Conservation (phyloP, 768 basidiomycete species). For the Kwoniella sp. region DNA sequence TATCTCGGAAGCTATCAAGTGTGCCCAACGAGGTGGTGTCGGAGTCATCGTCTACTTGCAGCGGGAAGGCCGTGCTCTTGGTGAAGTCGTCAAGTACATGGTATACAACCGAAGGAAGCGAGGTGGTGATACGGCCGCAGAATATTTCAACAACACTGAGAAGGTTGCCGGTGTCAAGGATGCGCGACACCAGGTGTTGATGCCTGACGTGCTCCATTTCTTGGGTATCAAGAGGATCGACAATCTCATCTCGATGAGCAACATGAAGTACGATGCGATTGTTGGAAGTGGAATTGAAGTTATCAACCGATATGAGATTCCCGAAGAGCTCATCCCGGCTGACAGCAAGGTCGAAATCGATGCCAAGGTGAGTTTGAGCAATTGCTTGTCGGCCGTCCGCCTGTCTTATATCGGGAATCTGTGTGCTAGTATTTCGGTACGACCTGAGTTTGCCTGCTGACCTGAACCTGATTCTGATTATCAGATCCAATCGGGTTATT, state of each 20-base stretch:
- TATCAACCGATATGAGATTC: slow-evolving; percentile 74
- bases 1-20: slow-evolving; percentile 87
- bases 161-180: slow-evolving; percentile 80
- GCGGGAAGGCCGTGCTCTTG: slow-evolving; percentile 66
- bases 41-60: slow-evolving; percentile 93
- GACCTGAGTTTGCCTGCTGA: too few relatives aligned
- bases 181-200: slow-evolving; percentile 59
- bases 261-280: slow-evolving; percentile 91
- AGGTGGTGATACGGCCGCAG: slow-evolving; percentile 85
- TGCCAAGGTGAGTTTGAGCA: slow-evolving; percentile 70
- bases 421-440: too few relatives aligned
- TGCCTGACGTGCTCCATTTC: slow-evolving; percentile 97
- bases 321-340: slow-evolving; percentile 82
- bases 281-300: slow-evolving; percentile 85
- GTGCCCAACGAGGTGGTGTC: slow-evolving; percentile 80
- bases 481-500: slow-evolving; percentile 77
- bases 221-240: slow-evolving; percentile 86
- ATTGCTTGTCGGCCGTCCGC: too few relatives aligned
- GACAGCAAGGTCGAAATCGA: slow-evolving; percentile 86
- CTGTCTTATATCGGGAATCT: too few relatives aligned
- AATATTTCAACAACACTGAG: slow-evolving; percentile 93
- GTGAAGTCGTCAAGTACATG: slow-evolving; percentile 89
- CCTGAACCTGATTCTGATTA: too few relatives aligned
- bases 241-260: slow-evolving; percentile 67
- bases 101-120: slow-evolving; percentile 97